A percentile compares a stretch with the other conserved stretches of the same genome.
phyloP scores from a whole-genome alignment of 306 rosid genomes.

The Trichosanthes truncata region DNA sequence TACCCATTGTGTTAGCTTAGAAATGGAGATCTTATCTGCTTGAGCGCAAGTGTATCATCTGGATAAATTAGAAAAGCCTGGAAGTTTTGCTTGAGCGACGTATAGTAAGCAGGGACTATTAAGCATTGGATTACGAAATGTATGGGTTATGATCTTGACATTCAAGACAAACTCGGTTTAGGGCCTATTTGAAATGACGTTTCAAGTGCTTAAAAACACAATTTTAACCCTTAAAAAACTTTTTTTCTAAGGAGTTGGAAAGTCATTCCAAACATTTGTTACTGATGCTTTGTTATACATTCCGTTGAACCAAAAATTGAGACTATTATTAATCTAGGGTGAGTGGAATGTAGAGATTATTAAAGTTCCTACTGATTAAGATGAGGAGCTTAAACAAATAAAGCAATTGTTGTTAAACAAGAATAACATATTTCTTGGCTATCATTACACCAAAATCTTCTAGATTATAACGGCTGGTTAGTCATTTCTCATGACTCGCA shows the following conservation, averaged over 20 bases:
- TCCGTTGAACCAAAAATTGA: neutral
- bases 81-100: neutral
- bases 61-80: neutral
- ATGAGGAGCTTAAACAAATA: neutral
- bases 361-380: neutral
- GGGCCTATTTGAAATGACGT: no score
- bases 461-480: neutral
- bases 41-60: neutral
- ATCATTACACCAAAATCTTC: neutral
- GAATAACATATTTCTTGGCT: neutral
- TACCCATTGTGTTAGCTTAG: neutral
- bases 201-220: no score
- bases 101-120: neutral
- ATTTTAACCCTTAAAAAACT: no score
- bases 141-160: neutral
- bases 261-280: no score
- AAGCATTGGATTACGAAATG: neutral
- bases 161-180: neutral
- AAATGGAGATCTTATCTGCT: neutral
- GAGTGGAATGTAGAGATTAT: neutral
- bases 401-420: neutral
- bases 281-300: neutral
- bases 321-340: neutral
- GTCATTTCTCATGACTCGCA: neutral
- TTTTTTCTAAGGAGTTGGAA: no score